Evolutionary conservation across 139 green algal genomes (phyloP).

Genomic region (Astrephomene gubernaculifera): DNA sequence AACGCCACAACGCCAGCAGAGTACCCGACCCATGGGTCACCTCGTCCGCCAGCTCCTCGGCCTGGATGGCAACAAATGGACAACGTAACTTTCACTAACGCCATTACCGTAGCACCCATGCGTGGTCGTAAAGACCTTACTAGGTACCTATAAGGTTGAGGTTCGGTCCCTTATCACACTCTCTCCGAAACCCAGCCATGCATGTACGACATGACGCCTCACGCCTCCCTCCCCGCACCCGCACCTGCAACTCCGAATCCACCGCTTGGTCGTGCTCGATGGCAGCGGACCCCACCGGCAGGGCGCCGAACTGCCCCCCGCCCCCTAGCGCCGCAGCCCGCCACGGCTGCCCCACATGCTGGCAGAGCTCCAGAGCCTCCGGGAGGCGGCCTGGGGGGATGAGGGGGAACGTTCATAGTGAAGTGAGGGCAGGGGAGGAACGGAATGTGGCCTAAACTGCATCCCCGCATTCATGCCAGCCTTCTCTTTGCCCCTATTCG

Average conservation of each 20-base stretch:
- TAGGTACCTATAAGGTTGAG: too few relatives aligned
- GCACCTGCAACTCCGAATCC: constrained; percentile 36
- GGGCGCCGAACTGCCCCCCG: constrained; percentile 61
- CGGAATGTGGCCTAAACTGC: too few relatives aligned
- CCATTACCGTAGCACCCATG: too few relatives aligned
- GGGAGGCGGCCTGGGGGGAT: constrained; percentile 60
- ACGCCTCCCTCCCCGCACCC: not conserved
- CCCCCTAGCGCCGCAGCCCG: constrained; percentile 71
- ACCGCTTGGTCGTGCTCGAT: constrained; percentile 53
- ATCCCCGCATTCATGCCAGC: too few relatives aligned
- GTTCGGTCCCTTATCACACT: too few relatives aligned
- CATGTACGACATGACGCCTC: too few relatives aligned
- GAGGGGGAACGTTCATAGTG: not conserved
- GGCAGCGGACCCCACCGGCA: constrained; percentile 72
- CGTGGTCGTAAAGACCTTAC: too few relatives aligned
- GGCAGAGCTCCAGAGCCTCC: constrained; percentile 68
- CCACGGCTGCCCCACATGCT: constrained; percentile 77
- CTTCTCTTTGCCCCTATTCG: too few relatives aligned
- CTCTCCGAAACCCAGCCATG: too few relatives aligned
- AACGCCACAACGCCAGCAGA: constrained; percentile 77
- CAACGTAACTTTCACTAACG: too few relatives aligned
- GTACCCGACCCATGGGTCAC: constrained; percentile 51
- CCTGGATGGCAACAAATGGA: not conserved
- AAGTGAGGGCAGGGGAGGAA: too few relatives aligned
- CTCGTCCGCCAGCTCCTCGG: constrained; percentile 69